Evolutionary conservation across 495 filamentous ascomycete genomes (phyloP).

Genomic region (Pyrenula massariospora): DNA sequence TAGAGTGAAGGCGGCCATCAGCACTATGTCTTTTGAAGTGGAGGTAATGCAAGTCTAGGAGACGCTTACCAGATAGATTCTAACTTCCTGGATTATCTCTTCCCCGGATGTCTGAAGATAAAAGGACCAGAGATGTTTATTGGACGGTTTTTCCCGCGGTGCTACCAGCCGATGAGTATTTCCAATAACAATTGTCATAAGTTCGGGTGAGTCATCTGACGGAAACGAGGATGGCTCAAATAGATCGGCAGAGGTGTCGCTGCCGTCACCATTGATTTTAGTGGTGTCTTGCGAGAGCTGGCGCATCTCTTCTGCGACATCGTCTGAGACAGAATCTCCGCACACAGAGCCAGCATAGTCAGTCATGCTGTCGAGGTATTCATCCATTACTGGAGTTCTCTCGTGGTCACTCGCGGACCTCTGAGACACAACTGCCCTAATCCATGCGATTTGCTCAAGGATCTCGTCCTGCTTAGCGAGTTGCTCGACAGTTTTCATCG

Average conservation of each 20-base stretch:
- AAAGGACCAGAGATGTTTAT: neutral
- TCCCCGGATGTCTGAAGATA: neutral
- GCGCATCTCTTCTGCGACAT: neutral
- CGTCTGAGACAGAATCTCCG: neutral
- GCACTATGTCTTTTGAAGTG: no score
- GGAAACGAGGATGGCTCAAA: neutral
- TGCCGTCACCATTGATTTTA: neutral
- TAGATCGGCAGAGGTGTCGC: neutral
- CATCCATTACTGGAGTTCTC: neutral
- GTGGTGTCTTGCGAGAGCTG: neutral
- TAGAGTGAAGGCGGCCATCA: no score
- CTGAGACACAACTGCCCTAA: neutral
- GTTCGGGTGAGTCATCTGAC: neutral
- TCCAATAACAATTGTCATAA: neutral
- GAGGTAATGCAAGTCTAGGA: neutral
- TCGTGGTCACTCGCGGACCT: neutral
- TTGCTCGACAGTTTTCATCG: neutral
- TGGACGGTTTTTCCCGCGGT: neutral
- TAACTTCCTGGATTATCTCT: neutral
- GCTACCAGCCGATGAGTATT: neutral
- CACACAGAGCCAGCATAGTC: neutral
- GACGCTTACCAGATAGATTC: neutral
- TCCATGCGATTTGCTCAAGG: neutral
- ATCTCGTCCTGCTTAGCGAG: neutral
- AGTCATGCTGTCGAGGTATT: neutral